A percentile compares a stretch with the other conserved stretches of the same genome.
phyloP scores from a whole-genome alignment of 2,329 filamentous ascomycete genomes.

The Seiridium cupressi region DNA sequence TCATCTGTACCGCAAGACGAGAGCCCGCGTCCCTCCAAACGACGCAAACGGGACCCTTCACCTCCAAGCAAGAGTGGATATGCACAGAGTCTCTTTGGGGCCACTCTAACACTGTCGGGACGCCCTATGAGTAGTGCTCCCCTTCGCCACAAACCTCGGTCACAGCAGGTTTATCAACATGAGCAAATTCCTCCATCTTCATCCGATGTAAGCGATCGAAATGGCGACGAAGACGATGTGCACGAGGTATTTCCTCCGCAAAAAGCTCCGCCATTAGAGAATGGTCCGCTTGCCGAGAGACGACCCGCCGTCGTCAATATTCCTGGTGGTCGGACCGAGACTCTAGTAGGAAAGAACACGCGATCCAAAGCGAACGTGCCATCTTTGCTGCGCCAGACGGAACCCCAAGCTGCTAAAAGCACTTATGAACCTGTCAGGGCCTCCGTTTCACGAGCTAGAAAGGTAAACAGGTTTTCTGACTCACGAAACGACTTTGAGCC shows the following conservation, averaged over 20 bases:
- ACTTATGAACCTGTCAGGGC: conserved; percentile 2
- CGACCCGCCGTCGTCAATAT: neutral
- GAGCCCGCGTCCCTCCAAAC: conserved; percentile 33
- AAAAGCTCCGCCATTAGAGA: neutral
- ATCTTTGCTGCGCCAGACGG: neutral
- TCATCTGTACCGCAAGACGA: conserved; percentile 19
- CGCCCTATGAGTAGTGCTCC: conserved; percentile 31
- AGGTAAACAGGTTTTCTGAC: neutral
- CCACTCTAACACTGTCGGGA: conserved; percentile 42
- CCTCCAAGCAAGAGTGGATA: conserved; percentile 46
- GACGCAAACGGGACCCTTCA: conserved; percentile 34
- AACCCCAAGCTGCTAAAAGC: neutral
- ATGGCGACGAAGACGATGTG: conserved; percentile 10
- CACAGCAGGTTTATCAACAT: conserved; percentile 6
- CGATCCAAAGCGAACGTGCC: neutral
- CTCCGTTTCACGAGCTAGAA: neutral
- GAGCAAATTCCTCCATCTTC: conserved; percentile 9
- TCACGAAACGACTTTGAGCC: neutral
- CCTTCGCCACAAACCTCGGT: conserved; percentile 16
- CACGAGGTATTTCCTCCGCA: neutral
- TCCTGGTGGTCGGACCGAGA: neutral
- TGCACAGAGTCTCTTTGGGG: conserved; percentile 49
- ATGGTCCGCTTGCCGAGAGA: neutral
- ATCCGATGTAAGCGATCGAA: conserved; percentile 11
- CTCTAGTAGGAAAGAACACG: neutral